Evolutionary conservation across 352 stramenopile genomes (phyloP).

Genomic region (Pythium dissotocum): DNA sequence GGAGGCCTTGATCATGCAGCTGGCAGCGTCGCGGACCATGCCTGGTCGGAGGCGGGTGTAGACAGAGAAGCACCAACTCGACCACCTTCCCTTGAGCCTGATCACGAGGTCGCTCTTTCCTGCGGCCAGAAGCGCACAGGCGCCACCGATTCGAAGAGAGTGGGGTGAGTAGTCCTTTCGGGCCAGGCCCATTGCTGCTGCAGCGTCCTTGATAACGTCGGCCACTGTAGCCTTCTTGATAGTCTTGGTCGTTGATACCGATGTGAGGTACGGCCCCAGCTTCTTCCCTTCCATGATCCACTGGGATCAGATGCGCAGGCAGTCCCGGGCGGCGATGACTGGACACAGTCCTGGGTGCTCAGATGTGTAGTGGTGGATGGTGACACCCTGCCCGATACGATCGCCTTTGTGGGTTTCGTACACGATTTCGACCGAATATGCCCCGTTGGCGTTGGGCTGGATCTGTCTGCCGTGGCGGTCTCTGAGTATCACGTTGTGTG

Average conservation of each 20-base stretch:
- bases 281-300: slow-evolving; percentile 5
- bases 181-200: slow-evolving; percentile 7
- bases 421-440: slow-evolving; percentile 7
- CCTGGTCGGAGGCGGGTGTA: slow-evolving; percentile 26
- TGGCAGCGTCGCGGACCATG: slow-evolving; percentile 29
- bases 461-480: not conserved
- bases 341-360: slow-evolving; percentile 12
- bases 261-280: slow-evolving; percentile 18
- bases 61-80: slow-evolving; percentile 29
- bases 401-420: slow-evolving; percentile 12
- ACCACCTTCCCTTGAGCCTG: slow-evolving; percentile 23
- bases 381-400: not conserved
- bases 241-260: not conserved
- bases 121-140: slow-evolving; percentile 24
- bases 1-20: slow-evolving; percentile 31
- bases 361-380: slow-evolving; percentile 18
- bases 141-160: slow-evolving; percentile 22
- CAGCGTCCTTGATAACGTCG: slow-evolving; percentile 23
- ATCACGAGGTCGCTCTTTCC: slow-evolving; percentile 28
- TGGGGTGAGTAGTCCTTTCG: slow-evolving; percentile 24
- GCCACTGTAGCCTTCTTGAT: slow-evolving; percentile 24
- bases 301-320: slow-evolving; percentile 2
- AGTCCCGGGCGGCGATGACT: slow-evolving; percentile 12
- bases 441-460: not conserved
- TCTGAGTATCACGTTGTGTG: slow-evolving; percentile 10